Percentiles rank a stretch among this genome's conserved stretches.
Conservation (phyloP, 805 yeast species). For the Suhomyces prunicola region DNA sequence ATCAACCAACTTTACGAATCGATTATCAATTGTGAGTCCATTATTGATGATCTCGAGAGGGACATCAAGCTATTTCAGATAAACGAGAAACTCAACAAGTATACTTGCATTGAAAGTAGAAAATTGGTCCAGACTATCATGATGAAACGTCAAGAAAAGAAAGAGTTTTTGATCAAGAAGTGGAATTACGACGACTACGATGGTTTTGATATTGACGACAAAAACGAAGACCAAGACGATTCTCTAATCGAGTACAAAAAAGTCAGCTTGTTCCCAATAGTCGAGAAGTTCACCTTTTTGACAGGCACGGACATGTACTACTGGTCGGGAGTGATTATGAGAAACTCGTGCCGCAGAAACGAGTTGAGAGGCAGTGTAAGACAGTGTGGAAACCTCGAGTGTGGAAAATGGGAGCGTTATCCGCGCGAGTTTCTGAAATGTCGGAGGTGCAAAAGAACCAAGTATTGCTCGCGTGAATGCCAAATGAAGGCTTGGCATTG, state of each 20-base stretch:
- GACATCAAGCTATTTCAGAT: constrained; percentile 32
- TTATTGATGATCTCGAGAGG: constrained; percentile 30
- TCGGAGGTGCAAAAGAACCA: constrained; percentile 88
- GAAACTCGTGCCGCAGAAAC: constrained; percentile 91
- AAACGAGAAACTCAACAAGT: constrained; percentile 29
- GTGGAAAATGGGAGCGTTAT: constrained; percentile 90
- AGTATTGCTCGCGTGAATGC: constrained; percentile 90
- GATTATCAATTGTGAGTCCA: constrained; percentile 34
- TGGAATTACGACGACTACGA: constrained; percentile 43
- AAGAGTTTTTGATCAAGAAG: constrained; percentile 25
- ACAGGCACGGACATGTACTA: constrained; percentile 80
- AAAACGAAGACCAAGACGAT: constrained; percentile 33
- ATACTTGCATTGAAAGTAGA: constrained; percentile 32
- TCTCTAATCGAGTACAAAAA: constrained; percentile 45
- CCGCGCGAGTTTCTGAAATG: constrained; percentile 96
- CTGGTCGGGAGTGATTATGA: constrained; percentile 98
- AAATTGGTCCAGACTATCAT: constrained; percentile 30
- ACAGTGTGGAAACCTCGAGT: constrained; percentile 89
- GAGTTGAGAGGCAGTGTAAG: constrained; percentile 85
- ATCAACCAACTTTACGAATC: constrained; percentile 30
- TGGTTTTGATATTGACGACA: constrained; percentile 39
- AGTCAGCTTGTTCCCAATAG: constrained; percentile 81
- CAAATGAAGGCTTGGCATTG: constrained; percentile 89
- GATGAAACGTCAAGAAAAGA: constrained; percentile 31
- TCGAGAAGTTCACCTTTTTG: constrained; percentile 78